Percentiles rank a stretch among this genome's conserved stretches.
Conservation (phyloP, 495 filamentous ascomycete genomes). For the Podospora tetraspora region DNA sequence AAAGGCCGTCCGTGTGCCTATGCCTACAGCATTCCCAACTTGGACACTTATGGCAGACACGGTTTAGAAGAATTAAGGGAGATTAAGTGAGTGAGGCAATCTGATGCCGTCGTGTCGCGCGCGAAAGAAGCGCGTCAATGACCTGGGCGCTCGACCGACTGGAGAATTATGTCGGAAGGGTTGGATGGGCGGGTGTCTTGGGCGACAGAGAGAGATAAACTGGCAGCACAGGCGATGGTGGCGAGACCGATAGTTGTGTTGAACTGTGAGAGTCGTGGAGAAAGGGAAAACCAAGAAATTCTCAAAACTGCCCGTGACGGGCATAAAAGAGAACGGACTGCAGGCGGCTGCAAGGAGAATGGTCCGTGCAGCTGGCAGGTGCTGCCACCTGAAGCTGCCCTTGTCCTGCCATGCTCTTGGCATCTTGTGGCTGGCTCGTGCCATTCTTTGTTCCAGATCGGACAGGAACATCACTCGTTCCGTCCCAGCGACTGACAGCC, state of each 20-base stretch:
- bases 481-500: not conserved
- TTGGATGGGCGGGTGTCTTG: not conserved
- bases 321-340: conserved; percentile 23
- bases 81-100: conserved; percentile 18
- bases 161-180: not conserved
- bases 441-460: not conserved
- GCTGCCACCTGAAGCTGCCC: not conserved
- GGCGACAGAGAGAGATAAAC: not conserved
- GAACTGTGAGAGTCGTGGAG: conserved; percentile 19
- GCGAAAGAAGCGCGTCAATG: conserved; percentile 7
- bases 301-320: conserved; percentile 42
- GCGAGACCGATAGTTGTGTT: conserved; percentile 6
- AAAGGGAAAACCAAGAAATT: conserved; percentile 29
- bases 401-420: not conserved
- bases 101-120: conserved; percentile 14
- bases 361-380: conserved; percentile 18
- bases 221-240: conserved; percentile 15
- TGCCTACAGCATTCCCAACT: conserved; percentile 26
- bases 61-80: conserved; percentile 17
- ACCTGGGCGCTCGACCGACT: conserved; percentile 5
- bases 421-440: not conserved
- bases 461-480: not conserved
- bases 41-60: conserved; percentile 21
- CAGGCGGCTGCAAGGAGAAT: not conserved
- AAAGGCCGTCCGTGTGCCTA: conserved; percentile 15